Conservation (phyloP, 805 yeast genomes). For the Cephaloascus albidus region DNA sequence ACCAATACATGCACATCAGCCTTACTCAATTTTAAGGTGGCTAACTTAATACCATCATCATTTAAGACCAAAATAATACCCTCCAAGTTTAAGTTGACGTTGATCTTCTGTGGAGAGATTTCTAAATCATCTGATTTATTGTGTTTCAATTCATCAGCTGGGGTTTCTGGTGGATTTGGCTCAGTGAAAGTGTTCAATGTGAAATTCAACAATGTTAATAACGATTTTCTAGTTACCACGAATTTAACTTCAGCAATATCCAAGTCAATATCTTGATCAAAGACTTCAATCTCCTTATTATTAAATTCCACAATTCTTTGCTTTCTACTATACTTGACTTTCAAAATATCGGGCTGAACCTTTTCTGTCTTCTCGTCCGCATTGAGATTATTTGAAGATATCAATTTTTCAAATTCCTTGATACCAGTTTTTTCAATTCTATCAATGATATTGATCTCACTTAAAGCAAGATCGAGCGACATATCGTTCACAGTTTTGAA, state of each 20-base stretch:
- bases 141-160: constrained; percentile 65
- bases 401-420: constrained; percentile 54
- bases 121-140: constrained; percentile 48
- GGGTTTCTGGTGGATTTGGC: constrained; percentile 58
- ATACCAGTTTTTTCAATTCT: constrained; percentile 55
- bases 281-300: constrained; percentile 49
- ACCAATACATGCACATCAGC: constrained; percentile 61
- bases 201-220: constrained; percentile 72
- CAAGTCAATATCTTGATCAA: constrained; percentile 68
- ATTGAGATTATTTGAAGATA: constrained; percentile 50
- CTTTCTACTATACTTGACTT: constrained; percentile 45
- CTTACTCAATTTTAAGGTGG: constrained; percentile 66
- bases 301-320: constrained; percentile 52
- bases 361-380: constrained; percentile 22
- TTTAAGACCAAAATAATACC: constrained; percentile 68
- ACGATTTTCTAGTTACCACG: constrained; percentile 67
- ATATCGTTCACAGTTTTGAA: constrained; percentile 50
- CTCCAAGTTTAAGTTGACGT: constrained; percentile 57
- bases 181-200: constrained; percentile 80
- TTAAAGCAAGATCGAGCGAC: constrained; percentile 55
- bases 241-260: constrained; percentile 71
- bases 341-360: constrained; percentile 41
- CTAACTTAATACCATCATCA: constrained; percentile 76
- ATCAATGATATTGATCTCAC: constrained; percentile 66
- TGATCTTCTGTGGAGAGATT: constrained; percentile 65